Conservation (phyloP, 768 basidiomycete genomes). For the Boletus insuetus region DNA sequence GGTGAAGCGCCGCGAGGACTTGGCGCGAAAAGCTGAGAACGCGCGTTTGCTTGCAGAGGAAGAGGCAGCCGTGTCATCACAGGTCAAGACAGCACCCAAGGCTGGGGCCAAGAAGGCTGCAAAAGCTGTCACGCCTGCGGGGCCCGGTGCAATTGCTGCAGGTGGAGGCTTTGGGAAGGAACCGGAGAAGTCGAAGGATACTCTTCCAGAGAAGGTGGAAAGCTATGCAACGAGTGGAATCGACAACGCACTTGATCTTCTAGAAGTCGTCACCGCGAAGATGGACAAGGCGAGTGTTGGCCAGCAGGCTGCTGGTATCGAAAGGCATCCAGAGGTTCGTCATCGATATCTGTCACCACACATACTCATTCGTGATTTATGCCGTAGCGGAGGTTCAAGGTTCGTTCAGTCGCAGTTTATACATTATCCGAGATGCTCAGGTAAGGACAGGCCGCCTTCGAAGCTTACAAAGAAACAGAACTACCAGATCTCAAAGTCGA, state of each 20-base stretch:
- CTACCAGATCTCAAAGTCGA: conserved; percentile 75
- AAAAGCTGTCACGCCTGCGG: conserved; percentile 61
- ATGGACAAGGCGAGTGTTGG: conserved; percentile 92
- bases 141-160: conserved; percentile 82
- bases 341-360: background rate
- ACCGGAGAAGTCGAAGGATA: conserved; percentile 23
- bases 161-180: conserved; percentile 47
- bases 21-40: conserved; percentile 84
- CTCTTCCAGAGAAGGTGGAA: conserved; percentile 47
- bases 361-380: conserved; percentile 11
- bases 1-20: conserved; percentile 75
- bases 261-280: conserved; percentile 88
- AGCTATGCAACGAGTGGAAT: conserved; percentile 83
- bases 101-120: conserved; percentile 55
- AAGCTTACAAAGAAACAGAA: conserved; percentile 86
- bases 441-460: conserved; percentile 67
- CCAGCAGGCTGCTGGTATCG: conserved; percentile 79
- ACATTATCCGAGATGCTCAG: conserved; percentile 2
- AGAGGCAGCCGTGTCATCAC: conserved; percentile 58
- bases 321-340: conserved; percentile 88
- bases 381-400: conserved; percentile 84
- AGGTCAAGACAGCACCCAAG: conserved; percentile 64
- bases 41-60: conserved; percentile 87
- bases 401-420: conserved; percentile 20
- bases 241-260: conserved; percentile 85